These are phyloP conservation scores for Urostyla sp. DNA, from an alignment of 73 alveolate genomes.

Conservation along the genomic window DNA sequence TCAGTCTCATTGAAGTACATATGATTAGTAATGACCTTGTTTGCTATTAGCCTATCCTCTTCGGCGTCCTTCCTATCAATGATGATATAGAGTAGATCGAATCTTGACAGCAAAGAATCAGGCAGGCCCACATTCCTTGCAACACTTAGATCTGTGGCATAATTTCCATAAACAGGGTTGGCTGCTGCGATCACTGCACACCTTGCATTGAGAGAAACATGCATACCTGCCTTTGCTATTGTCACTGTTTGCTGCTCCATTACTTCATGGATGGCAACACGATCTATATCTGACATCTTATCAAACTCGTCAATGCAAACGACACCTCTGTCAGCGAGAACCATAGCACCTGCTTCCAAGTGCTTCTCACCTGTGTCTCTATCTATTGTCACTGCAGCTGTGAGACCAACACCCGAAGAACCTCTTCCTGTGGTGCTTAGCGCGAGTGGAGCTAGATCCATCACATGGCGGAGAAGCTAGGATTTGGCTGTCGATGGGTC, in stretches of 20 bases:
- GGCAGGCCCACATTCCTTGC: conserved; percentile 98
- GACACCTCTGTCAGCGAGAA: conserved; percentile 98
- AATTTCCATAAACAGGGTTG: conserved; percentile 99
- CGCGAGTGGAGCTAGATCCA: conserved; percentile 95
- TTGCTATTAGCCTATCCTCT: conserved; percentile 91
- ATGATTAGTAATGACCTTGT: conserved; percentile 94
- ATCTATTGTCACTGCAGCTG: conserved; percentile 99
- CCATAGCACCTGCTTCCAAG: conserved; percentile 99
- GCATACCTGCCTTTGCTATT: conserved; percentile 99
- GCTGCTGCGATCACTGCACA: conserved; percentile 99
- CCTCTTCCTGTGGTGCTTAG: conserved; percentile 99
- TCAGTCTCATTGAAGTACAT: conserved; percentile 66
- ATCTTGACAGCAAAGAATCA: conserved; percentile 97
- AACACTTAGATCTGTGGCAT: conserved; percentile 84
- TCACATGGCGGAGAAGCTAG: conserved; percentile 93
- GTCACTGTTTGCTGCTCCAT: conserved; percentile 99
- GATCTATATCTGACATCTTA: conserved; percentile 99
- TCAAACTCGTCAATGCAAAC: conserved; percentile 99
- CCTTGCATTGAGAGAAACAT: conserved; percentile 98
- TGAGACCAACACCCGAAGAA: conserved; percentile 99
- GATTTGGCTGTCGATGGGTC: conserved; percentile 99
- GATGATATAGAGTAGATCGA: conserved; percentile 97
- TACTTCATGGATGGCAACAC: conserved; percentile 99
- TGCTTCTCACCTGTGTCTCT: conserved; percentile 95
- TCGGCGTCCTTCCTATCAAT: conserved; percentile 93